Percentiles rank a stretch among this genome's conserved stretches.
Evolutionary conservation across 441 rosid species (phyloP).

Genomic region (Arabidopsis lyrata): DNA sequence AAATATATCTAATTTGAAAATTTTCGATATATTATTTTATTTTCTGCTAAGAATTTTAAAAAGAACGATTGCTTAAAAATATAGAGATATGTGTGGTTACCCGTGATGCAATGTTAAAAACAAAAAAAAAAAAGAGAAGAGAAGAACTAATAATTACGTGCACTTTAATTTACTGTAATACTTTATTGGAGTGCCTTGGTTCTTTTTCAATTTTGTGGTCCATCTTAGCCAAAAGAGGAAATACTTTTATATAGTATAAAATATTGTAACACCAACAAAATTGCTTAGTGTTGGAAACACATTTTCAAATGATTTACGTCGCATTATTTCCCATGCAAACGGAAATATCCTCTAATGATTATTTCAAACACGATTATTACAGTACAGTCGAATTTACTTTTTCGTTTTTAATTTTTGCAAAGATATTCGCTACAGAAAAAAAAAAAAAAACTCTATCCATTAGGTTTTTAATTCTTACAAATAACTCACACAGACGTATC

Average conservation of each 20-base stretch:
- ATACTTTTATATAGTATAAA: constrained; percentile 31
- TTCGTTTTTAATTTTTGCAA: constrained; percentile 17
- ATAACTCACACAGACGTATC: neutral
- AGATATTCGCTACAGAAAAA: neutral
- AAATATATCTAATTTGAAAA: neutral
- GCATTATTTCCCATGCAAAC: constrained; percentile 47
- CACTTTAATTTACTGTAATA: constrained; percentile 45
- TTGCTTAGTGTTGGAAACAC: constrained; percentile 28
- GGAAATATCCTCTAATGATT: constrained; percentile 38
- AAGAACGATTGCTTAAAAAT: neutral
- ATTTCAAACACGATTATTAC: constrained; percentile 46
- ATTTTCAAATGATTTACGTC: constrained; percentile 40
- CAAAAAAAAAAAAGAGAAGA: neutral
- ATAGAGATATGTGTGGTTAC: neutral
- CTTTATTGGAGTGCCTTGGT: constrained; percentile 43
- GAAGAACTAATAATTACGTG: constrained; percentile 35
- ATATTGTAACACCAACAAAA: constrained; percentile 15
- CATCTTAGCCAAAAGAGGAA: constrained; percentile 47
- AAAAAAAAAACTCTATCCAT: neutral
- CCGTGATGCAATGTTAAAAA: constrained; percentile 38
- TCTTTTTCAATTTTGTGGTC: constrained; percentile 39
- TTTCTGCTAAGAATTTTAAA: neutral
- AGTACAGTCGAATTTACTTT: constrained; percentile 36
- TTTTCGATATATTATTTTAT: neutral
- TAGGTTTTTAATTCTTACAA: neutral